A percentile compares a stretch with the other conserved stretches of the same genome.
These are phyloP conservation scores for Yarrowia galli DNA, from an alignment of 1,139 yeast genomes.

Conservation along the genomic window DNA sequence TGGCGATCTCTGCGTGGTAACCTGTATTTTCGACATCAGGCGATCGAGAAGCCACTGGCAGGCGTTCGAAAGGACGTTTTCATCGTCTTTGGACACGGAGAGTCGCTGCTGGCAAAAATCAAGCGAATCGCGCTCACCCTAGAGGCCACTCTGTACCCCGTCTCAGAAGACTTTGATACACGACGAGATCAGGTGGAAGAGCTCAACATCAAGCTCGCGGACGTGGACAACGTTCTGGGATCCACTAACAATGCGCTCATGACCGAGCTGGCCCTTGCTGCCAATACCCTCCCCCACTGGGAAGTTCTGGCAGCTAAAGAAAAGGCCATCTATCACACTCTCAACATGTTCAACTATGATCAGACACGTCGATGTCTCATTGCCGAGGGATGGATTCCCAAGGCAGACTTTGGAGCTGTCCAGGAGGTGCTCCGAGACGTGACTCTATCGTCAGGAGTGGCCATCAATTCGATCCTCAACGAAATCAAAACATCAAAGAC, in stretches of 20 bases:
- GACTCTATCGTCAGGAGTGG: conserved; percentile 63
- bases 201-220: conserved; percentile 65
- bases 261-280: conserved; percentile 77
- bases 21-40: conserved; percentile 74
- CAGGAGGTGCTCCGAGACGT: conserved; percentile 61
- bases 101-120: conserved; percentile 68
- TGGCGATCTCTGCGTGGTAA: conserved; percentile 96
- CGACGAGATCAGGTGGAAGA: conserved; percentile 67
- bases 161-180: conserved; percentile 63
- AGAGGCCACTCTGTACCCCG: conserved; percentile 77
- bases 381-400: conserved; percentile 98
- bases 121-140: conserved; percentile 80
- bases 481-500: conserved; percentile 79
- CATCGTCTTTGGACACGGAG: conserved; percentile 89
- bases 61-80: conserved; percentile 76
- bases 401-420: conserved; percentile 57
- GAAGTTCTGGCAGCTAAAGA: conserved; percentile 73
- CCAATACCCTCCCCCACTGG: conserved; percentile 74
- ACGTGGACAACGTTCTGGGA: conserved; percentile 71
- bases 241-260: conserved; percentile 74
- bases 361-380: conserved; percentile 83
- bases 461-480: conserved; percentile 79
- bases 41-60: conserved; percentile 64
- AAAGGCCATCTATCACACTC: conserved; percentile 71
- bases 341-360: conserved; percentile 85